Evolutionary conservation across 2,329 filamentous ascomycete genomes (phyloP).

Genomic region (Exophiala bonariae): DNA sequence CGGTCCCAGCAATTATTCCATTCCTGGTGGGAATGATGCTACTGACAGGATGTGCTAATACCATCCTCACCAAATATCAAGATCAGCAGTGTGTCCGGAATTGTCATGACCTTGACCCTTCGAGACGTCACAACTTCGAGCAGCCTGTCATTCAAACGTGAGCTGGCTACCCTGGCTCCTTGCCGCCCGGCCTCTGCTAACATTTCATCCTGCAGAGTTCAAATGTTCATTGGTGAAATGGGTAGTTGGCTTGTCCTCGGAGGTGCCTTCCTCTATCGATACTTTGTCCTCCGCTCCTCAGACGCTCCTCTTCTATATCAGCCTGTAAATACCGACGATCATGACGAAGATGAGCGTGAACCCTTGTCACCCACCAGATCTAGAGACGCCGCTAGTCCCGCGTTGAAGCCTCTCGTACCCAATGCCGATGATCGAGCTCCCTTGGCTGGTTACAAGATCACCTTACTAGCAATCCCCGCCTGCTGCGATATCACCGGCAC

Average conservation of each 20-base stretch:
- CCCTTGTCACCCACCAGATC: constrained; percentile 37
- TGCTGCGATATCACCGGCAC: constrained; percentile 94
- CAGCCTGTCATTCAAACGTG: constrained; percentile 92
- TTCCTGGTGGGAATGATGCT: constrained; percentile 95
- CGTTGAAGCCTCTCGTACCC: constrained; percentile 54
- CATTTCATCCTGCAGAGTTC: constrained; percentile 50
- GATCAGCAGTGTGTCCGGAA: constrained; percentile 96
- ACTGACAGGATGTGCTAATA: constrained; percentile 93
- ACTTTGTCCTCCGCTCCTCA: constrained; percentile 35
- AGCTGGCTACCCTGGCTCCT: constrained; percentile 23
- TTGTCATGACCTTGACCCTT: constrained; percentile 70
- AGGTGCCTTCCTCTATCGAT: constrained; percentile 63
- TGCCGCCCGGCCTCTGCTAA: constrained; percentile 20
- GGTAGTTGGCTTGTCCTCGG: constrained; percentile 93
- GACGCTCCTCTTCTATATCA: constrained; percentile 58
- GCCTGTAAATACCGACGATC: constrained; percentile 55
- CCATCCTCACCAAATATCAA: constrained; percentile 88
- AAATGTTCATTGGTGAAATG: constrained; percentile 98
- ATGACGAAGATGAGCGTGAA: constrained; percentile 48
- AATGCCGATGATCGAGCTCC: constrained; percentile 58
- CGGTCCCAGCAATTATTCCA: constrained; percentile 70
- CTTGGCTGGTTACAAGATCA: constrained; percentile 69
- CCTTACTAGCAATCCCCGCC: constrained; percentile 79
- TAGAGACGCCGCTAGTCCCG: constrained; percentile 46
- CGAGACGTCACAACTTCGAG: constrained; percentile 74